These are phyloP conservation scores for Neurospora sublineolata DNA, from an alignment of 495 filamentous ascomycete genomes.

Conservation along the genomic window DNA sequence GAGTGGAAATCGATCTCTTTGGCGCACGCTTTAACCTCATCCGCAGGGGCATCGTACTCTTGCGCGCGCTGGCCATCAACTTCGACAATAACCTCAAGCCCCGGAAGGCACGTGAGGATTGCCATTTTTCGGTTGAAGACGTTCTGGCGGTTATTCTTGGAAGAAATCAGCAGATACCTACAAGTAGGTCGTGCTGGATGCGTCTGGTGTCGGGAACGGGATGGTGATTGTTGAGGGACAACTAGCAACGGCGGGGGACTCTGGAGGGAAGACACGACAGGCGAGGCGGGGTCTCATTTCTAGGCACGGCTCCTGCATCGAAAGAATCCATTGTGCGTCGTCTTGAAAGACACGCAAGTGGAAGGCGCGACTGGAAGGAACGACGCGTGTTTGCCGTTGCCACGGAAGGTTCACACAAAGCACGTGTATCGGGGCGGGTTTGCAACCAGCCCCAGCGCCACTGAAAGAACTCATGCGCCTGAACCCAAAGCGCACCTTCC, in stretches of 20 bases:
- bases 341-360: background rate
- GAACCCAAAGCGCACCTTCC: background rate
- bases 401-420: too few species aligned
- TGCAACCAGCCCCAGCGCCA: too few species aligned
- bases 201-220: background rate
- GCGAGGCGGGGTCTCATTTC: background rate
- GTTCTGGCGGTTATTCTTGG: background rate
- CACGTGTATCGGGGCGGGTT: too few species aligned
- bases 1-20: background rate
- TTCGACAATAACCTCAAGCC: constrained; percentile 17
- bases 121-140: constrained; percentile 19
- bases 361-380: background rate
- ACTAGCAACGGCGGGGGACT: background rate
- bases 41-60: constrained; percentile 22
- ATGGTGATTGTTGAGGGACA: background rate
- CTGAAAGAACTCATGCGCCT: too few species aligned
- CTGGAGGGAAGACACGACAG: background rate
- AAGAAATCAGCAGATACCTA: too few species aligned
- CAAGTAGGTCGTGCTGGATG: background rate
- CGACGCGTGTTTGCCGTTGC: too few species aligned
- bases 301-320: background rate
- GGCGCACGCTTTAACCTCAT: background rate
- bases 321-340: background rate
- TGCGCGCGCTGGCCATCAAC: constrained; percentile 11
- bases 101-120: constrained; percentile 17